These are phyloP conservation scores for Macrolepiota fuliginosa DNA, from an alignment of 768 basidiomycete genomes.

Conservation along the genomic window DNA sequence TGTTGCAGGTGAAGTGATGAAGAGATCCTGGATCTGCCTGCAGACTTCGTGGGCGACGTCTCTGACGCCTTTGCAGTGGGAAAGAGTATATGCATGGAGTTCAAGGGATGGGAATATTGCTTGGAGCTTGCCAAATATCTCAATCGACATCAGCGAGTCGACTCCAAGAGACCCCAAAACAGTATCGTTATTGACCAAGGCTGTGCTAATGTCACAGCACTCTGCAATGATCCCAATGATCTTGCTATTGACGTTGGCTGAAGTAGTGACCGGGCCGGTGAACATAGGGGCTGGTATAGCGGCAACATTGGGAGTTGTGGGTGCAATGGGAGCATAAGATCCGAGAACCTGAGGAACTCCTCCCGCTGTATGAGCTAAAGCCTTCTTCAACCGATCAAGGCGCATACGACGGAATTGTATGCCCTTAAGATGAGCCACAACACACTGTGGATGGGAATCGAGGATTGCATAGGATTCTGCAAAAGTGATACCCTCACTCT, in stretches of 20 bases:
- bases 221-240: conserved; percentile 38
- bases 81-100: conserved; percentile 29
- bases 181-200: conserved; percentile 30
- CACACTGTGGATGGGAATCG: conserved; percentile 42
- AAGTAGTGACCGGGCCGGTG: background rate
- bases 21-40: conserved; percentile 14
- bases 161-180: conserved; percentile 56
- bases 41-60: conserved; percentile 32
- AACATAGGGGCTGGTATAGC: background rate
- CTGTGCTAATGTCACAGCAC: conserved; percentile 36
- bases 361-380: conserved; percentile 36
- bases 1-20: background rate
- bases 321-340: background rate
- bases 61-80: conserved; percentile 31
- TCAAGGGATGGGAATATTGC: conserved; percentile 28
- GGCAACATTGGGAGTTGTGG: background rate
- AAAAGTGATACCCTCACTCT: conserved; percentile 15
- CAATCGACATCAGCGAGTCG: conserved; percentile 65
- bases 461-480: conserved; percentile 32
- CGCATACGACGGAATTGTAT: conserved; percentile 58
- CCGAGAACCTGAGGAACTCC: background rate
- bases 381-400: conserved; percentile 45
- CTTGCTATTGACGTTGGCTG: conserved; percentile 22
- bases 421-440: conserved; percentile 57
- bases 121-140: conserved; percentile 42